These are phyloP conservation scores for Annulohypoxylon bovei DNA, from an alignment of 495 filamentous ascomycete species.

Conservation along the genomic window DNA sequence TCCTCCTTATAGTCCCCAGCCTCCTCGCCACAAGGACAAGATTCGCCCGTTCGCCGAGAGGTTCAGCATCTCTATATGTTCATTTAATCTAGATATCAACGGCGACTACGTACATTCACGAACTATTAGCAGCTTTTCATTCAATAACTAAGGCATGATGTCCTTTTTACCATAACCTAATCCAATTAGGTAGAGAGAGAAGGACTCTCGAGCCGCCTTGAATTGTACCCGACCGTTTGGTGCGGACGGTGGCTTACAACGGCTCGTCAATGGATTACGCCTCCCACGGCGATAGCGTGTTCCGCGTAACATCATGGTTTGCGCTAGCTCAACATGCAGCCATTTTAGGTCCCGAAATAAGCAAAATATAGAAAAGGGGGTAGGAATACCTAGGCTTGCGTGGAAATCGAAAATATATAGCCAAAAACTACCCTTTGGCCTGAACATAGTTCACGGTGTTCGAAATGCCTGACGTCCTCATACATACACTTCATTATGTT, in stretches of 20 bases:
- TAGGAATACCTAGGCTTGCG: conserved; percentile 14
- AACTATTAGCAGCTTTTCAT: background rate
- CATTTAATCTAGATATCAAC: background rate
- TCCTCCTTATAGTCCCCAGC: background rate
- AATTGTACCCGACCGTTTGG: conserved; percentile 8
- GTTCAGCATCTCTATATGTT: background rate
- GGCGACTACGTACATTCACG: background rate
- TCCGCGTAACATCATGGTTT: conserved; percentile 28
- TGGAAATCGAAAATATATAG: conserved; percentile 25
- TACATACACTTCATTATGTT: background rate
- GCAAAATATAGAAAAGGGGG: conserved; percentile 20
- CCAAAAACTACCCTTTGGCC: background rate
- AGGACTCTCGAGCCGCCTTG: background rate
- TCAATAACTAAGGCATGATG: background rate
- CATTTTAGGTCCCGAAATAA: conserved; percentile 26
- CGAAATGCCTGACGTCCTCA: conserved; percentile 15
- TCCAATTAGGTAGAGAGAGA: too few species aligned
- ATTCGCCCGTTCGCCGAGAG: background rate
- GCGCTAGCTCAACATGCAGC: conserved; percentile 22
- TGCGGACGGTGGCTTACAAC: conserved; percentile 23
- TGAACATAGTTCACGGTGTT: conserved; percentile 8
- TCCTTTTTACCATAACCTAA: background rate
- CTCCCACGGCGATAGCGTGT: conserved; percentile 19
- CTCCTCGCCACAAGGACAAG: background rate
- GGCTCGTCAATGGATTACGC: conserved; percentile 19